A percentile compares a stretch with the other conserved stretches of the same genome.
Conservation (phyloP, 495 filamentous ascomycete species). For the Tuber aestivum region DNA sequence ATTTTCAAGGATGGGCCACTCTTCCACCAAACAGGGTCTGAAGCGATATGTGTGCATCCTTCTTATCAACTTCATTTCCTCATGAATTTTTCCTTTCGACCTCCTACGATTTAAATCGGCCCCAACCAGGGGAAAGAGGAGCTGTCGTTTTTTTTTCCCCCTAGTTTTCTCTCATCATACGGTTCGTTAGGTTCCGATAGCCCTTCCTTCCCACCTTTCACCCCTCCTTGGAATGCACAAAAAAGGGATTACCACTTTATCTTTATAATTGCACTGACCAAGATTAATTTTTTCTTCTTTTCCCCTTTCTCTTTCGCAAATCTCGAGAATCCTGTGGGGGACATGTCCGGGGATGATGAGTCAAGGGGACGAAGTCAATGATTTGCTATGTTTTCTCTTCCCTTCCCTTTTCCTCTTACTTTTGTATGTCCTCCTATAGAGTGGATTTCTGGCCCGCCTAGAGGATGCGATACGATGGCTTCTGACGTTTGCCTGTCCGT, state of each 20-base stretch:
- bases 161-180: neutral
- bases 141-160: neutral
- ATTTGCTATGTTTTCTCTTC: neutral
- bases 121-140: neutral
- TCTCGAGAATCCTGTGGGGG: neutral
- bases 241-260: neutral
- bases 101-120: neutral
- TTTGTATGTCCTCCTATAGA: neutral
- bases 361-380: neutral
- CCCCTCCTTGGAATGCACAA: neutral
- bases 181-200: neutral
- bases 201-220: neutral
- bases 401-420: neutral
- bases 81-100: neutral
- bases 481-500: neutral
- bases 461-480: neutral
- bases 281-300: neutral
- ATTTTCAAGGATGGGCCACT: neutral
- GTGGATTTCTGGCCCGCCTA: neutral
- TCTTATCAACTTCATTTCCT: neutral
- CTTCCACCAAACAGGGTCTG: neutral
- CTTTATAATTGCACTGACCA: neutral
- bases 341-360: neutral
- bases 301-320: neutral
- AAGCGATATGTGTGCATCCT: neutral